phyloP scores from a whole-genome alignment of 2,329 filamentous ascomycete genomes.

The Microcyclosporella mali region DNA sequence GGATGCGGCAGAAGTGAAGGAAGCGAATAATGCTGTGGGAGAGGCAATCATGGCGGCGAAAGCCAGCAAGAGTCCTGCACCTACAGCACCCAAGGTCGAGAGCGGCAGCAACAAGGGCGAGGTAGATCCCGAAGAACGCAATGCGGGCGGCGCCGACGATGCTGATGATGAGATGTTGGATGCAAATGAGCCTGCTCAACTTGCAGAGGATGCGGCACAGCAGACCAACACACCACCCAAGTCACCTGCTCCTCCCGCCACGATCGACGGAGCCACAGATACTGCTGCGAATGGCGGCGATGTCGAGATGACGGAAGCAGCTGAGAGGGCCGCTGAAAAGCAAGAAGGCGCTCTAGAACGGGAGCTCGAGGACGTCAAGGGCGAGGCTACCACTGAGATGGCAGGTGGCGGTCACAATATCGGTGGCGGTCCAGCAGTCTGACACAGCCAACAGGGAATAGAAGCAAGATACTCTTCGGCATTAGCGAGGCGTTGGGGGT shows the following conservation, averaged over 20 bases:
- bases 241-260: constrained; percentile 10
- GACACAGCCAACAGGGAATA: neutral
- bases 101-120: constrained; percentile 14
- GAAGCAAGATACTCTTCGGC: neutral
- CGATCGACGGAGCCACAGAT: constrained; percentile 3
- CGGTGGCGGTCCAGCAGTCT: constrained; percentile 17
- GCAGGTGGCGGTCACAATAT: constrained; percentile 15
- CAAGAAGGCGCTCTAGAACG: constrained; percentile 29
- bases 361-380: constrained; percentile 24
- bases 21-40: constrained; percentile 19
- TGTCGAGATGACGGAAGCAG: constrained; percentile 14
- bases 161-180: constrained; percentile 30
- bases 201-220: constrained; percentile 33
- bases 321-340: constrained; percentile 19
- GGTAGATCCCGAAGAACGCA: constrained; percentile 10
- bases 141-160: constrained; percentile 26
- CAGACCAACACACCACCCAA: constrained; percentile 15
- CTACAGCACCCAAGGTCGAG: constrained; percentile 8
- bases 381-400: constrained; percentile 27
- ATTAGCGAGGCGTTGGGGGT: constrained; percentile 1
- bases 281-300: constrained; percentile 7
- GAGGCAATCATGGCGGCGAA: constrained; percentile 25
- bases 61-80: constrained; percentile 15
- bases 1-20: constrained; percentile 20
- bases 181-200: constrained; percentile 2